A percentile compares a stretch with the other conserved stretches of the same genome.
Conservation (phyloP, 768 basidiomycete species). For the Pleurotus eryngii region DNA sequence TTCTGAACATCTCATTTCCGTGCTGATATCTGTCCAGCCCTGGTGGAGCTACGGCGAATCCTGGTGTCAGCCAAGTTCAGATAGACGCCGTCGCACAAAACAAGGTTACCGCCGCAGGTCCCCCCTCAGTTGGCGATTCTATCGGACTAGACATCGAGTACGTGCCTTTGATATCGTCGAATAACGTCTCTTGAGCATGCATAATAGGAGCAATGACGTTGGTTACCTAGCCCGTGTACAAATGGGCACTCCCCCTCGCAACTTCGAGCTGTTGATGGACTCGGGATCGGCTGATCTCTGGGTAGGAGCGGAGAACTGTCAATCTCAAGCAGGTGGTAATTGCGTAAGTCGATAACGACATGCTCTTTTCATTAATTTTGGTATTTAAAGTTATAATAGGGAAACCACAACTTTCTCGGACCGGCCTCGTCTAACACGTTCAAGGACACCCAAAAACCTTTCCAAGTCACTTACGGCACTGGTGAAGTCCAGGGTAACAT, state of each 20-base stretch:
- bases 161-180: constrained; percentile 9
- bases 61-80: constrained; percentile 1
- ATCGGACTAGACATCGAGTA: constrained; percentile 48
- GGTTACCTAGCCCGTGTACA: constrained; percentile 23
- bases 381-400: constrained; percentile 18
- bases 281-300: constrained; percentile 63
- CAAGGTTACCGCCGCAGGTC: not conserved
- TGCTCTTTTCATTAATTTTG: not conserved
- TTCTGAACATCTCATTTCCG: not conserved
- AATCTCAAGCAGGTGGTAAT: constrained; percentile 23
- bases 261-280: constrained; percentile 55
- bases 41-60: not conserved
- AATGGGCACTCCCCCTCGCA: constrained; percentile 44
- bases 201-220: constrained; percentile 14
- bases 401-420: constrained; percentile 53
- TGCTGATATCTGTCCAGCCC: not conserved
- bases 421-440: constrained; percentile 60
- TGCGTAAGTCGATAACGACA: constrained; percentile 16
- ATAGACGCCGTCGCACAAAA: not conserved
- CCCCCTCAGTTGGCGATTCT: not conserved
- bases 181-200: constrained; percentile 8
- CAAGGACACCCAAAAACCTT: constrained; percentile 24
- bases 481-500: constrained; percentile 59
- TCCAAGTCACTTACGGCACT: constrained; percentile 39
- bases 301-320: constrained; percentile 48